A percentile compares a stretch with the other conserved stretches of the same genome.
Evolutionary conservation across 768 basidiomycete genomes (phyloP).

Genomic region (Podaxis pistillaris): DNA sequence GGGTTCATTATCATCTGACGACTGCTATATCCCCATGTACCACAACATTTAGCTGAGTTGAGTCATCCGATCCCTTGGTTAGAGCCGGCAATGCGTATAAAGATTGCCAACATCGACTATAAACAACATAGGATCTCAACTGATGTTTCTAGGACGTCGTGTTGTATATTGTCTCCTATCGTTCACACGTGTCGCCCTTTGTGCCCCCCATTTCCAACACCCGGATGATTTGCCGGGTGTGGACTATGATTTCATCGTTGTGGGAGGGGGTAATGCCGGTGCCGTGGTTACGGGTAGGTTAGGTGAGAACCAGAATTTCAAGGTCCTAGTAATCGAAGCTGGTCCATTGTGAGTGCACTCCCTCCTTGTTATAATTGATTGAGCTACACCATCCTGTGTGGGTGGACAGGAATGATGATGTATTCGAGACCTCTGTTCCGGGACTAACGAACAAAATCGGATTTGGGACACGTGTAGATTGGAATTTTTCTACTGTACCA

Average conservation of each 20-base stretch:
- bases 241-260: background rate
- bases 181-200: background rate
- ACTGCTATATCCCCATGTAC: too few relatives aligned
- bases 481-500: constrained; percentile 22
- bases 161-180: background rate
- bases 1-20: too few relatives aligned
- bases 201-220: background rate
- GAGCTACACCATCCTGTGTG: background rate
- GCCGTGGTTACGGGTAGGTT: constrained; percentile 21
- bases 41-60: too few relatives aligned
- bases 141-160: background rate
- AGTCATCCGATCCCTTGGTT: too few relatives aligned
- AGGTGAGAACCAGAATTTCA: constrained; percentile 16
- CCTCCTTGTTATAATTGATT: too few relatives aligned
- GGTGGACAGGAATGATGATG: constrained; percentile 14
- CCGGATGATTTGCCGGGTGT: background rate
- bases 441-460: background rate
- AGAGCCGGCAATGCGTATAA: background rate
- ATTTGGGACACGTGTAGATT: constrained; percentile 10
- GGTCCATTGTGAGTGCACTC: constrained; percentile 13
- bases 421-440: constrained; percentile 6
- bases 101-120: background rate
- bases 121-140: background rate
- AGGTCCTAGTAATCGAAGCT: constrained; percentile 23
- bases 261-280: constrained; percentile 21